phyloP scores from a whole-genome alignment of 352 stramenopile genomes.

The Phytophthora ramorum region DNA sequence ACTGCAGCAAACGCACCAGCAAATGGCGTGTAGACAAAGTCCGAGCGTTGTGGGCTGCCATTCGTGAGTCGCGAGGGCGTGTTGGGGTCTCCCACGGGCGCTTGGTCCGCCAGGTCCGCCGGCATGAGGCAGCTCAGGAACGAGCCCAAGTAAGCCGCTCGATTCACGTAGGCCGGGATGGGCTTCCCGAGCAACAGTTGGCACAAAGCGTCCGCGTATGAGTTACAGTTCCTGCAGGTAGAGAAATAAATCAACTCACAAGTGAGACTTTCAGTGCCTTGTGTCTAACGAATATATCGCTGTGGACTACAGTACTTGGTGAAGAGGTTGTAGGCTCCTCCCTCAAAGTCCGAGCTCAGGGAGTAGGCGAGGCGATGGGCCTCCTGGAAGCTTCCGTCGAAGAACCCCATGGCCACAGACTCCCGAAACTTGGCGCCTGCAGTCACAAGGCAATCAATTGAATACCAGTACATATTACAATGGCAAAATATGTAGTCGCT shows the following conservation, averaged over 20 bases:
- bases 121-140: slow-evolving; percentile 87
- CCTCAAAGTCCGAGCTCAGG: slow-evolving; percentile 87
- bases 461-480: background rate
- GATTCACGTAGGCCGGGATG: slow-evolving; percentile 94
- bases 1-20: slow-evolving; percentile 45
- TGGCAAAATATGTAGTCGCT: background rate
- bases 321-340: slow-evolving; percentile 92
- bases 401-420: slow-evolving; percentile 89
- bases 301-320: slow-evolving; percentile 55
- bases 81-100: slow-evolving; percentile 62
- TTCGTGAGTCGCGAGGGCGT: slow-evolving; percentile 21
- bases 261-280: background rate
- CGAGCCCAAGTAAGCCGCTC: slow-evolving; percentile 93
- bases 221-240: slow-evolving; percentile 92
- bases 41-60: slow-evolving; percentile 32
- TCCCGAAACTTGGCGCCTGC: slow-evolving; percentile 90
- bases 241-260: background rate
- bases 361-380: slow-evolving; percentile 85
- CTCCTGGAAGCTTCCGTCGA: slow-evolving; percentile 86
- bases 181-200: slow-evolving; percentile 79
- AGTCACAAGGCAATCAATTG: background rate
- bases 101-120: slow-evolving; percentile 53
- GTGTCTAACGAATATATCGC: background rate
- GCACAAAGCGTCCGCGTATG: slow-evolving; percentile 91
- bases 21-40: slow-evolving; percentile 67